phyloP scores from a whole-genome alignment of 345 rosid genomes.

The Hibiscus syriacus region DNA sequence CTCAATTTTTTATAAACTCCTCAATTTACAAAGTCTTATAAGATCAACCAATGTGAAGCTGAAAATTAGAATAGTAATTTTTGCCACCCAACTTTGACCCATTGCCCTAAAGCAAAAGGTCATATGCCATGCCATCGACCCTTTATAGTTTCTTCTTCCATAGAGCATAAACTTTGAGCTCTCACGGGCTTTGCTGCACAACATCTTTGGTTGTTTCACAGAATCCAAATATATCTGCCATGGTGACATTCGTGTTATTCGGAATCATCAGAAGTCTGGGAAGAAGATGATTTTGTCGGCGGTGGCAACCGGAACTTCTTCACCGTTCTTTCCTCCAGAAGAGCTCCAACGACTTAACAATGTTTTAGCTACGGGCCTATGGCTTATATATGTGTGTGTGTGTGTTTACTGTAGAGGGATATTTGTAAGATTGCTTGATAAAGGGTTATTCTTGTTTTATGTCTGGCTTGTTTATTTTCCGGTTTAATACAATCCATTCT shows the following conservation, averaged over 20 bases:
- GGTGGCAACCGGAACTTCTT: background rate
- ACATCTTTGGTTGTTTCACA: conserved; percentile 30
- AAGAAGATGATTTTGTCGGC: background rate
- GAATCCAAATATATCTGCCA: conserved; percentile 26
- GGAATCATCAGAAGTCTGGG: background rate
- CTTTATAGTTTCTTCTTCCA: background rate
- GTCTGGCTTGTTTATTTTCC: background rate
- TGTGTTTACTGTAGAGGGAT: background rate
- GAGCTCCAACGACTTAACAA: background rate
- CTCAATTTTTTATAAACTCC: background rate
- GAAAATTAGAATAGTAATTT: background rate
- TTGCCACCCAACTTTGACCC: conserved; percentile 6
- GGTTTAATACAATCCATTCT: too few relatives aligned
- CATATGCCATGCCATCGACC: background rate
- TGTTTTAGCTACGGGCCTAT: background rate
- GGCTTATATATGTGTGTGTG: too few relatives aligned
- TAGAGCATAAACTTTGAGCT: background rate
- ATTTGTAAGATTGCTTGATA: background rate
- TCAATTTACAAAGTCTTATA: background rate
- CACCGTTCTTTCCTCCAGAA: conserved; percentile 5
- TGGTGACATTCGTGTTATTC: conserved; percentile 36
- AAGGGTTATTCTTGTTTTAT: background rate
- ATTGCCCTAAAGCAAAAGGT: background rate
- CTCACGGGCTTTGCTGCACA: conserved; percentile 28
- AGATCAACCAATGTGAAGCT: background rate